Evolutionary conservation across 192 early-diverging fungal species (phyloP).

Genomic region (Spizellomyces sp.): DNA sequence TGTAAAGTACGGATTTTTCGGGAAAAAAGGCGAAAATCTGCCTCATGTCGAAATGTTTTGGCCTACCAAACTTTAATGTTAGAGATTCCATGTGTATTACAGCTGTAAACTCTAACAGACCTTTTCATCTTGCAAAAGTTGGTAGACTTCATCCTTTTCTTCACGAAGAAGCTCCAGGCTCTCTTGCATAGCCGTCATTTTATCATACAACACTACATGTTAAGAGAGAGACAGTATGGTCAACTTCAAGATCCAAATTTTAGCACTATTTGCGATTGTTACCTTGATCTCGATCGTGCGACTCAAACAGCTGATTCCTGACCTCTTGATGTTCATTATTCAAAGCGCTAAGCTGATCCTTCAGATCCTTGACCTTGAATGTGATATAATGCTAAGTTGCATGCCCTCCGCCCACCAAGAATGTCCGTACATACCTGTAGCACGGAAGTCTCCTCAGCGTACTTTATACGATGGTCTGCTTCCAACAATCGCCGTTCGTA

Average conservation of each 20-base stretch:
- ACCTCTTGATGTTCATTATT: constrained; percentile 3
- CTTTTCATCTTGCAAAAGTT: constrained; percentile 14
- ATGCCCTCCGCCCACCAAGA: no score
- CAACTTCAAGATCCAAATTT: neutral
- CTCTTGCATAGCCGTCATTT: neutral
- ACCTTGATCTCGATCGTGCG: constrained; percentile 1
- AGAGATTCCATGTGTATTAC: no score
- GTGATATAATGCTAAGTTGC: no score
- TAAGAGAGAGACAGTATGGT: neutral
- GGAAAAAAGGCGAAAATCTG: constrained; percentile 38
- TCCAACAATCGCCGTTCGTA: neutral
- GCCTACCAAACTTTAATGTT: neutral
- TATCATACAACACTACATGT: neutral
- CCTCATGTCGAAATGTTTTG: constrained; percentile 35
- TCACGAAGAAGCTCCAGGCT: neutral
- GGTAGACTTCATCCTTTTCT: constrained; percentile 6
- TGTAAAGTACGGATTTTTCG: constrained; percentile 35
- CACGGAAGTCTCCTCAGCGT: no score
- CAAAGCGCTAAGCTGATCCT: neutral
- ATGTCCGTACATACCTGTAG: no score
- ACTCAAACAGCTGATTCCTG: neutral
- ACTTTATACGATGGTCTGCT: neutral
- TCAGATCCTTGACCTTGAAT: constrained; percentile 4
- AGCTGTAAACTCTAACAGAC: no score
- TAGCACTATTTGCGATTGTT: neutral